Conservation (phyloP, 345 rosid species). For the Hibiscus tridactylites region DNA sequence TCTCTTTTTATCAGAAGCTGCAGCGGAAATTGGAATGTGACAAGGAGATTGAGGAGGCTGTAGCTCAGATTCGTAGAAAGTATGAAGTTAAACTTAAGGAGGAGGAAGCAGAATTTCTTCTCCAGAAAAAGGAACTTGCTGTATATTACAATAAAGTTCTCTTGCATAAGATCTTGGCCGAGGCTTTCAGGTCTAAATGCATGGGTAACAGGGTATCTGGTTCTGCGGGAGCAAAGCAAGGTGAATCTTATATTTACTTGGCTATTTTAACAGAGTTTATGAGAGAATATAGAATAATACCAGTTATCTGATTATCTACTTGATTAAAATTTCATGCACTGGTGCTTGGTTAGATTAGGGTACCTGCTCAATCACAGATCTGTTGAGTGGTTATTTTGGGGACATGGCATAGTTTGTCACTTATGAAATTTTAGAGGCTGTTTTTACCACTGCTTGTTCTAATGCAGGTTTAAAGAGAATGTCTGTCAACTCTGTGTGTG, state of each 20-base stretch:
- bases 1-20: conserved; percentile 39
- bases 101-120: conserved; percentile 27
- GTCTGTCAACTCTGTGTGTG: neutral
- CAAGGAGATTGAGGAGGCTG: conserved; percentile 43
- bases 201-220: conserved; percentile 25
- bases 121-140: conserved; percentile 32
- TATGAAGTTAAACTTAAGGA: conserved; percentile 37
- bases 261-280: neutral
- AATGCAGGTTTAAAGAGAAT: neutral
- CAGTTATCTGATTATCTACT: neutral
- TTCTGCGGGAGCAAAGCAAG: conserved; percentile 24
- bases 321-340: neutral
- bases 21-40: conserved; percentile 36
- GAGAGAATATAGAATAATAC: neutral
- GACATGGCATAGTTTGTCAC: neutral
- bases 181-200: conserved; percentile 50
- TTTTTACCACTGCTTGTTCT: neutral
- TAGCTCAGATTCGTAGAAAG: conserved; percentile 40
- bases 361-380: neutral
- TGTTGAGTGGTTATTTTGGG: neutral
- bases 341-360: neutral
- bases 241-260: conserved; percentile 14
- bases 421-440: neutral
- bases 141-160: conserved; percentile 26
- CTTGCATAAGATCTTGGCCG: conserved; percentile 52